Conservation (phyloP, 1,284 basidiomycete genomes). For the Sporisorium graminicola region DNA sequence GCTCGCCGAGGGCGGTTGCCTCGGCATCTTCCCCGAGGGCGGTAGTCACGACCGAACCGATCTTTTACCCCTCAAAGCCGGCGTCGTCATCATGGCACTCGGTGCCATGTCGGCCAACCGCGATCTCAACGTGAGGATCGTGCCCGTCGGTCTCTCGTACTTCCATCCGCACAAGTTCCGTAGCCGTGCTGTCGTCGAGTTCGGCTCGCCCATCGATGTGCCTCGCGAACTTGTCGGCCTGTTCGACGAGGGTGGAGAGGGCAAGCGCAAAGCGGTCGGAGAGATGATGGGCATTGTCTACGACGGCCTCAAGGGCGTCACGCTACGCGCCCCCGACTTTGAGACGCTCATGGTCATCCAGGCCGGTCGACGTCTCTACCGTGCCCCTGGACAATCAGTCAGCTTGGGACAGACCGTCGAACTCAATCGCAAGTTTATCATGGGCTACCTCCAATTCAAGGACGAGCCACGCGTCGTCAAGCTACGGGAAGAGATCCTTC, state of each 20-base stretch:
- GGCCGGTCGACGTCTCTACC: conserved; percentile 93
- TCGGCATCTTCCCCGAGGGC: conserved; percentile 69
- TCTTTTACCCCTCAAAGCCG: conserved; percentile 68
- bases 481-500: conserved; percentile 85
- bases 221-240: conserved; percentile 85
- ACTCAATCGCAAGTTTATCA: conserved; percentile 91
- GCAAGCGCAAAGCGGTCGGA: conserved; percentile 90
- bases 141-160: conserved; percentile 69
- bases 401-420: conserved; percentile 97
- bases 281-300: conserved; percentile 93
- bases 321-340: conserved; percentile 94
- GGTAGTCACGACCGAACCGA: conserved; percentile 70
- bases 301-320: conserved; percentile 96
- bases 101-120: conserved; percentile 69
- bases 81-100: conserved; percentile 70
- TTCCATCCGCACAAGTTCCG: conserved; percentile 70
- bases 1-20: conserved; percentile 86
- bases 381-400: conserved; percentile 92
- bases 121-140: conserved; percentile 65
- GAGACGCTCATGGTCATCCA: conserved; percentile 99
- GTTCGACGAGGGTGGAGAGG: conserved; percentile 88
- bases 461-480: conserved; percentile 90
- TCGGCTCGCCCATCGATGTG: conserved; percentile 90
- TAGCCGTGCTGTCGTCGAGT: conserved; percentile 84
- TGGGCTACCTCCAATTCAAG: conserved; percentile 91